Conservation (phyloP, 257 asterid genomes). For the Craterostigma plantagineum region DNA sequence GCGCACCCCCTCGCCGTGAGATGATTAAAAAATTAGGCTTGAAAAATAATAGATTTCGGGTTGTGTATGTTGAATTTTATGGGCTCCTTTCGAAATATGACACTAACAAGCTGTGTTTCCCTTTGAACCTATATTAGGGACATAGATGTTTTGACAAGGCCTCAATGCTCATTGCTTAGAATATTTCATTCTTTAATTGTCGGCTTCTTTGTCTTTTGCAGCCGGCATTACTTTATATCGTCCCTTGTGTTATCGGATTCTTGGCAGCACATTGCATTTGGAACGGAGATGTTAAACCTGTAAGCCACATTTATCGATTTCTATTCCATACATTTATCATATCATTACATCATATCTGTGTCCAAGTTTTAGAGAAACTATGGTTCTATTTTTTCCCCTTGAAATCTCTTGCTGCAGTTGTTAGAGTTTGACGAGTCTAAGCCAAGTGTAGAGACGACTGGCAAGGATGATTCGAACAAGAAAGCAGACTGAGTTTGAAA, state of each 20-base stretch:
- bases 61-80: neutral
- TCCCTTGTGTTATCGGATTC: conserved; percentile 88
- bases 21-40: neutral
- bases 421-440: conserved; percentile 74
- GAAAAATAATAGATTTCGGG: neutral
- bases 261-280: conserved; percentile 78
- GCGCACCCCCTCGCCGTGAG: too few relatives aligned
- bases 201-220: conserved; percentile 12
- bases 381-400: neutral
- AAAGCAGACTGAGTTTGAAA: conserved; percentile 29
- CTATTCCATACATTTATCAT: neutral
- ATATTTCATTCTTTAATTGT: too few relatives aligned
- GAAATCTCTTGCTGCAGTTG: conserved; percentile 24
- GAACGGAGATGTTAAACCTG: conserved; percentile 85
- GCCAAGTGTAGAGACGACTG: conserved; percentile 20
- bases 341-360: too few relatives aligned
- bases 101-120: too few relatives aligned
- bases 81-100: neutral
- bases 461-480: conserved; percentile 19
- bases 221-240: conserved; percentile 93
- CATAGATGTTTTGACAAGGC: too few relatives aligned
- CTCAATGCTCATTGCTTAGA: too few relatives aligned
- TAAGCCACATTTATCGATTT: conserved; percentile 16
- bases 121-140: too few relatives aligned
- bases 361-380: too few relatives aligned